A percentile compares a stretch with the other conserved stretches of the same genome.
phyloP scores from a whole-genome alignment of 225 moss, liverwort and hornwort genomes.

The Climacium dendroides region DNA sequence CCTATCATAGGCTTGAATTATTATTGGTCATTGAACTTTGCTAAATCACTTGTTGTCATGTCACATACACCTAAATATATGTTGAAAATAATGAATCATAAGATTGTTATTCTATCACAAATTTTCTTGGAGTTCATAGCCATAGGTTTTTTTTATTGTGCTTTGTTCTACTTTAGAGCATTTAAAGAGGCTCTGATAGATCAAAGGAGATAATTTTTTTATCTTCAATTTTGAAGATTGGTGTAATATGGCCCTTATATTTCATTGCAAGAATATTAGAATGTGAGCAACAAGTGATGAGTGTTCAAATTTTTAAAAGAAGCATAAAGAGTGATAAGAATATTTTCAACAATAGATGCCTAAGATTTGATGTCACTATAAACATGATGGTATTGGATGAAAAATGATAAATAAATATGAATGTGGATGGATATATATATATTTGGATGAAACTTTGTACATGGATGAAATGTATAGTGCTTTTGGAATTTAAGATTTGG shows the following conservation, averaged over 20 bases:
- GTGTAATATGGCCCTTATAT: too few species aligned
- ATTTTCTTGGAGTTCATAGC: background rate
- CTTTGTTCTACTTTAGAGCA: background rate
- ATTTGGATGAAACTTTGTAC: background rate
- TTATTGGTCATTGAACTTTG: background rate
- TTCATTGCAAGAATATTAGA: background rate
- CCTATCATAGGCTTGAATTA: background rate
- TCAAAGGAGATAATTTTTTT: background rate
- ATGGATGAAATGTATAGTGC: too few species aligned
- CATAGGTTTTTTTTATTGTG: background rate
- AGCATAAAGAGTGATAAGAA: background rate
- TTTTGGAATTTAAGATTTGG: background rate
- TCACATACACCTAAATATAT: background rate
- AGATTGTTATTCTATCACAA: background rate
- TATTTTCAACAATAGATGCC: background rate
- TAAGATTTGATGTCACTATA: background rate
- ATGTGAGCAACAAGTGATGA: background rate
- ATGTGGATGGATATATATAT: background rate
- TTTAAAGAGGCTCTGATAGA: background rate
- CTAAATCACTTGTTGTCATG: background rate
- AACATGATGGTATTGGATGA: too few species aligned
- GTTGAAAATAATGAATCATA: background rate
- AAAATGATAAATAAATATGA: background rate
- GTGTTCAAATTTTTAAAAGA: background rate
- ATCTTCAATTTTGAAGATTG: background rate